Conservation (phyloP, 805 yeast species). For the Myxozyma kluyveri region DNA sequence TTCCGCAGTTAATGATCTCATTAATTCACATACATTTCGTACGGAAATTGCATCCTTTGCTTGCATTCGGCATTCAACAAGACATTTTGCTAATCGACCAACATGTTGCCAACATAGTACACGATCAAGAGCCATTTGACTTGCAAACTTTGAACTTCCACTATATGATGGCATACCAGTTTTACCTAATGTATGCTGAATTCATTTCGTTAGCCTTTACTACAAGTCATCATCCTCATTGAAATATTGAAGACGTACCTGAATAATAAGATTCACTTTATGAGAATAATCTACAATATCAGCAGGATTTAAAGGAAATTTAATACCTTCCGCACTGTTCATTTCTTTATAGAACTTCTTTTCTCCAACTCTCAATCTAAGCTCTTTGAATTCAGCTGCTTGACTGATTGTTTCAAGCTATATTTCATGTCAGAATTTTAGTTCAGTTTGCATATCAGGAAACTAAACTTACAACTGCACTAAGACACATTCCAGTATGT, state of each 20-base stretch:
- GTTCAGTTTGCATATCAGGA: not conserved
- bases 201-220: slow-evolving; percentile 33
- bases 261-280: slow-evolving; percentile 41
- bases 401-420: slow-evolving; percentile 36
- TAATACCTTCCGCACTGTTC: slow-evolving; percentile 42
- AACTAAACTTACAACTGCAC: slow-evolving; percentile 7
- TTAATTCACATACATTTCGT: slow-evolving; percentile 41
- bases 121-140: slow-evolving; percentile 47
- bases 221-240: not conserved
- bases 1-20: slow-evolving; percentile 44
- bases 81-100: slow-evolving; percentile 45
- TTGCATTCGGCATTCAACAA: slow-evolving; percentile 45
- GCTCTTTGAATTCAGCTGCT: slow-evolving; percentile 44
- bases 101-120: slow-evolving; percentile 44
- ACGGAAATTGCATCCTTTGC: slow-evolving; percentile 47
- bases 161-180: slow-evolving; percentile 46
- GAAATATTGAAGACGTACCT: slow-evolving; percentile 7
- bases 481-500: not conserved
- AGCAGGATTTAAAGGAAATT: slow-evolving; percentile 40
- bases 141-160: slow-evolving; percentile 43
- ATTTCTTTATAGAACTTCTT: slow-evolving; percentile 47
- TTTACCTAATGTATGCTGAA: slow-evolving; percentile 52
- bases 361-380: slow-evolving; percentile 47
- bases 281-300: slow-evolving; percentile 37
- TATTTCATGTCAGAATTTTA: not conserved